phyloP scores from a whole-genome alignment of 208 protist genomes.

The Leishmania lainsoni region DNA sequence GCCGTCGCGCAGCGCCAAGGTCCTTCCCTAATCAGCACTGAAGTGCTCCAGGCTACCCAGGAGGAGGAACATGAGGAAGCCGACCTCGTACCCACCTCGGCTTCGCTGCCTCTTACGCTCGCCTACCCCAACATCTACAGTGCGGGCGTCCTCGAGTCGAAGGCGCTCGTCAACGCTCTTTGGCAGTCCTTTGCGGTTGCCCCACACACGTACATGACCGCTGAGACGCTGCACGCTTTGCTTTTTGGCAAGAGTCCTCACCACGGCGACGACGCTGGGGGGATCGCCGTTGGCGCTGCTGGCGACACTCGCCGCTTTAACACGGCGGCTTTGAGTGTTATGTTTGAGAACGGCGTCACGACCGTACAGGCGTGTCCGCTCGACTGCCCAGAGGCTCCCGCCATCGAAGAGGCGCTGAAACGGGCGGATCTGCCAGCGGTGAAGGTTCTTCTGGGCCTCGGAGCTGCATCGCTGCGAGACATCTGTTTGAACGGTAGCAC shows the following conservation, averaged over 20 bases:
- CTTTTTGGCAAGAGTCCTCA: conserved; percentile 37
- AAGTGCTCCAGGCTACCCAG: conserved; percentile 5
- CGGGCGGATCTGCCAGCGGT: conserved; percentile 37
- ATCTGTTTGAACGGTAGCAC: conserved; percentile 41
- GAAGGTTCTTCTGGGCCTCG: conserved; percentile 56
- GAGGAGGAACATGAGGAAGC: not conserved
- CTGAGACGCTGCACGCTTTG: conserved; percentile 58
- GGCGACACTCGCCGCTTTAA: conserved; percentile 12
- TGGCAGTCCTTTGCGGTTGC: conserved; percentile 55
- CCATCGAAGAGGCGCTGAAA: conserved; percentile 64
- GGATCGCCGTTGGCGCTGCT: not conserved
- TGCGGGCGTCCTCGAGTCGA: conserved; percentile 42
- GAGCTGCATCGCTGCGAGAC: conserved; percentile 51
- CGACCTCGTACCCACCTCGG: not conserved
- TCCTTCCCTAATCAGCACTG: conserved; percentile 15
- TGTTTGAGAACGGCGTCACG: conserved; percentile 51
- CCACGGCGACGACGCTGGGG: not conserved
- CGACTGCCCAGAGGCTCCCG: conserved; percentile 39
- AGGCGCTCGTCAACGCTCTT: conserved; percentile 46
- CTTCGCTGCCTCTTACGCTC: conserved; percentile 20
- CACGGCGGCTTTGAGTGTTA: conserved; percentile 35
- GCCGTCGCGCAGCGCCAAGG: not conserved
- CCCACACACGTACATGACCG: conserved; percentile 54
- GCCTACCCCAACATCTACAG: conserved; percentile 50
- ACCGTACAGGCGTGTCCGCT: conserved; percentile 62